Base-by-base conservation (phyloP, 2,329 filamentous ascomycete genomes). In the Penicillium sp. region DNA sequence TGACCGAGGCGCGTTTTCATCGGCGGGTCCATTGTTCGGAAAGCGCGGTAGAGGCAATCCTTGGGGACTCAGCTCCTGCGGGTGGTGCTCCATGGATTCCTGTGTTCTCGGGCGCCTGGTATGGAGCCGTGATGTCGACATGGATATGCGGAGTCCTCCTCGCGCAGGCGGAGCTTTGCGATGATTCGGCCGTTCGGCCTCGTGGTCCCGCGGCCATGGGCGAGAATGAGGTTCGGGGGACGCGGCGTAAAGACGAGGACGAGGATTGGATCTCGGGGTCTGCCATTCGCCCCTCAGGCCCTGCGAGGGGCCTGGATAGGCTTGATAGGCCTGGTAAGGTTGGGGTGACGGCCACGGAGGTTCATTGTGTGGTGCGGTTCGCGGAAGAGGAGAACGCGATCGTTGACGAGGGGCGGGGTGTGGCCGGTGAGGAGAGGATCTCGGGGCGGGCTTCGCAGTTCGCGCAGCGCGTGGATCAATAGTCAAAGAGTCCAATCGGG, bases 1-100 rank as follows among this genome's bases (percentile, higher is more conserved):
- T 13, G 81, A 79, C 22, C 85, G 78, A 22, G 81, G 69, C 5
- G 62, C 60, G 47, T 68, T 66, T 31, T 72, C 66, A 38, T 75
- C 73, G n/a, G 65, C 48, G 4, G 69, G 62, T 2, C 63, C 65
- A 55, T 66, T 64, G 16, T 64, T 61, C n/a, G 67, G 65, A 27
- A 68, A 70, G 31, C 70, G 67, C 13, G 72, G 69, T 24, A 68
- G 50, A 5, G 62, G 61, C 13, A 70, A 57, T 21, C 63, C 68
- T 41, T 61, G 62, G 10, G 58, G 34, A 16, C 44, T 49, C 16
- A 57, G 36, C 8, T 71, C 67, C 11, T 64, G 60, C 47, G 59
- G 57, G 22, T 61, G 62, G 40, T 58, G 62, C 31, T 71, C 68
- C 8, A 62, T 64, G 8, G 60, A 59, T 27, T 64, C 61, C 31